These are phyloP conservation scores for Moniliella sp. DNA, from an alignment of 1,284 basidiomycete genomes.

Conservation along the genomic window DNA sequence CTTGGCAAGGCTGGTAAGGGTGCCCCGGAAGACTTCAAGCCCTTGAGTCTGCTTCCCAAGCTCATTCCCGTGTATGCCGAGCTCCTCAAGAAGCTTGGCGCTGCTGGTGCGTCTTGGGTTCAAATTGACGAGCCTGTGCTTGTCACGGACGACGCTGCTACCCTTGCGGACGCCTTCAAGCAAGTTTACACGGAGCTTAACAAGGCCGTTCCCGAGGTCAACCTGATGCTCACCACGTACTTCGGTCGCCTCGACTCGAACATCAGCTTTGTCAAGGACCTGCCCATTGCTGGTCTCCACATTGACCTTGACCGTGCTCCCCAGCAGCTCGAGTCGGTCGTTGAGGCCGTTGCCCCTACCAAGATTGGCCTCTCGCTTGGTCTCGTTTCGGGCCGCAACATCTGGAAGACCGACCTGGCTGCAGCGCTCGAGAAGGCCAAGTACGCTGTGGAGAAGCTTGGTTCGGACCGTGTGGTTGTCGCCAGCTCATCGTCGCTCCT, in stretches of 20 bases:
- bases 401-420: constrained; percentile 94
- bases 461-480: constrained; percentile 52
- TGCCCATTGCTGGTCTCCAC: constrained; percentile 82
- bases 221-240: constrained; percentile 75
- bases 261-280: constrained; percentile 67
- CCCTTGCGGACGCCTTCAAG: constrained; percentile 59
- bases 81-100: constrained; percentile 72
- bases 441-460: constrained; percentile 43
- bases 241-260: constrained; percentile 90
- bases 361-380: constrained; percentile 75
- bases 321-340: constrained; percentile 61
- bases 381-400: constrained; percentile 91
- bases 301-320: constrained; percentile 79
- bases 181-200: constrained; percentile 61
- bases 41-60: constrained; percentile 69
- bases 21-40: no score
- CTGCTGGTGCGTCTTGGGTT: constrained; percentile 74
- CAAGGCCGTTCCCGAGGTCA: constrained; percentile 60
- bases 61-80: constrained; percentile 79
- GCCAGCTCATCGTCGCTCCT: constrained; percentile 93
- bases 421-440: constrained; percentile 62
- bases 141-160: constrained; percentile 64
- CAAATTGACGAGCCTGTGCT: constrained; percentile 95
- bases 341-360: constrained; percentile 46
- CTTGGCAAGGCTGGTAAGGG: constrained; percentile 87